Percentiles rank a stretch among this genome's conserved stretches.
These are phyloP conservation scores for Beta lomatogona DNA, from an alignment of 179 eudicot genomes.

Conservation along the genomic window DNA sequence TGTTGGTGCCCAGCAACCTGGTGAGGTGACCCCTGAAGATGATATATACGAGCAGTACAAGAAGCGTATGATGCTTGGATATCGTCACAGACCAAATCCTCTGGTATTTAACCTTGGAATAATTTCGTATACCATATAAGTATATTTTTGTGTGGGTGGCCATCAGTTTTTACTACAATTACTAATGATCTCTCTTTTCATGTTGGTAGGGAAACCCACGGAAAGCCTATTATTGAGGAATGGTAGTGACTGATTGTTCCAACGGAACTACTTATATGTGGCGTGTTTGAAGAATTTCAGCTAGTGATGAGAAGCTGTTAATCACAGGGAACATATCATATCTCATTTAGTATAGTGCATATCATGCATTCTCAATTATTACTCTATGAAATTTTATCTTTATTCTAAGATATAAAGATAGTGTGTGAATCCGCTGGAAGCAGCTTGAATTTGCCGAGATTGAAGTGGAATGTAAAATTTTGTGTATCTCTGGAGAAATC, in stretches of 20 bases:
- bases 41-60: constrained; percentile 98
- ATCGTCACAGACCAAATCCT: constrained; percentile 89
- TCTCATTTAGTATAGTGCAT: constrained; percentile 1
- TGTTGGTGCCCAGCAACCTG: constrained; percentile 92
- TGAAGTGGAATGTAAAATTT: no score
- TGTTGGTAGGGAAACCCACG: constrained; percentile 75
- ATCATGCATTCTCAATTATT: background rate
- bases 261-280: background rate
- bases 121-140: background rate
- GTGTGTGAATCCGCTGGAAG: no score
- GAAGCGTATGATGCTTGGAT: constrained; percentile 99
- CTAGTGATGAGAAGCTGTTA: background rate
- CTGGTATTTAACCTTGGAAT: constrained; percentile 47
- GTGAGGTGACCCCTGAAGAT: constrained; percentile 93
- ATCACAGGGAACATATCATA: background rate
- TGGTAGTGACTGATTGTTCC: background rate
- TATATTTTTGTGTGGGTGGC: background rate
- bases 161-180: background rate
- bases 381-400: no score
- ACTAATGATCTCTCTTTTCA: constrained; percentile 24
- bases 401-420: no score
- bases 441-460: no score
- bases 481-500: no score
- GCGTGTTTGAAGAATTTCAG: background rate
- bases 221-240: constrained; percentile 76